Base-by-base conservation (phyloP, 192 early-diverging fungal genomes). In the Backusella psychrophila region DNA sequence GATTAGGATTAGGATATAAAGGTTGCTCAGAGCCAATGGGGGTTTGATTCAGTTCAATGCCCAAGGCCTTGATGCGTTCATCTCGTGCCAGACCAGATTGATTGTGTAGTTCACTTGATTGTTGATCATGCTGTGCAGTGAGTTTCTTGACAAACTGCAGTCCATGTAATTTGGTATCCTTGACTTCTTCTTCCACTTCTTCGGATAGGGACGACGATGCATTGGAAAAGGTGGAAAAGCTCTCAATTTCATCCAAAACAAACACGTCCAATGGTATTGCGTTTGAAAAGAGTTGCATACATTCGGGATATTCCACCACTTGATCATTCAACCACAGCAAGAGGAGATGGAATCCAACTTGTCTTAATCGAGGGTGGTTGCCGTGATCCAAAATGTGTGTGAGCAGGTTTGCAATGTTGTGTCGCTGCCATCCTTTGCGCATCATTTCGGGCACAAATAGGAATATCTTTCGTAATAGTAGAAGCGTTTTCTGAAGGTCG, bases 301-400 rank as follows among this genome's bases (percentile, higher is more conserved):
- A 85, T 75, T 93, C 92, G 4, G 81, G 79, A 31, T 85, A 85
- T 49, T 91, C 88, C 2, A 83, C 80, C 3, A 89, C 85, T 46
- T 91, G 91, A 38, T 85, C 83, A 81, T 92, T 90, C n/a, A 96
- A 66, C 89, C 89, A 95, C 11, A 89, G 78, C 21, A 95, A 85
- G 4, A 96, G 77, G 19, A 96, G 72, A 21, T 87, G 85, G 73
- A 96, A 89, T 52, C 94, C 94, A 73, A 94, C 87, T 7, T 85
- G 82, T 26, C 94, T 88, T 29, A 95, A 72, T 35, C 88, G 78
- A 6, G 87, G 85, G 71, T 96, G 92, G 76, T 95, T 96, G 15
- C 86, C 82, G 49, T 87, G 85, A 38, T 86, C 83, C 6, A 95
- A 83, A 0, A 95, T 79, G 21, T 88, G 84, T 4, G 90, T 83